Evolutionary conservation across 2,329 filamentous ascomycete genomes (phyloP), one percentile per base, ranked within the genome.

Genomic region (Plectosphaerella cucumerina): DNA sequence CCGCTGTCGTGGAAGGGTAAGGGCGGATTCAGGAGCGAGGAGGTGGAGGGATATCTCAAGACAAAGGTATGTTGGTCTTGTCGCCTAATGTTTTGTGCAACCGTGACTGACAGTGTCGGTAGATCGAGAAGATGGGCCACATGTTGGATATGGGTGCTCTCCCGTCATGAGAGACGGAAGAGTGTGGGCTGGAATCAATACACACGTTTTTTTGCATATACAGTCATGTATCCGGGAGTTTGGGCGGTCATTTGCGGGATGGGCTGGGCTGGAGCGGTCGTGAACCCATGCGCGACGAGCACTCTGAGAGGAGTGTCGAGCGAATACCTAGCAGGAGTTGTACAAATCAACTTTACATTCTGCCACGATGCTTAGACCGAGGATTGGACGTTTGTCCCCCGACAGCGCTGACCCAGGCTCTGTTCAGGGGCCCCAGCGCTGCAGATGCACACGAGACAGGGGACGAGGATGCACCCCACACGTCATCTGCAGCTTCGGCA

Each of bases 41-140:
- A 99, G 71, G 89, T 97, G 44, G 90, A 96, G 61, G 91, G 89
- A 6, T 99, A 99, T 74, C 73, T 99, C 56, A 89, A 87, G 67
- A 97, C 94, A 3, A 99, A 99, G 85, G 90, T 93, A 64, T 65
- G 82, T 70, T 33, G 20, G 33, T 15, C 14, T 39, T 33, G 43
- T 12, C 39, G 9, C 12, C 12, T n/a, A 9, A 18, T 35, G 9
- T 48, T 51, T 21, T 26, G 9, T 8, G 26, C 26, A 11, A 31
- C 26, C 33, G 47, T 17, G 34, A 46, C 52, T 55, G 45, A 52
- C 18, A n/a, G 34, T 5, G 10, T 12, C 5, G 18, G 8, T 53
- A 91, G 87, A 92, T 94, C 57, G 86, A 90, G 58, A 91, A 91
- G 67, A 93, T 94, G 89, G 89, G 89, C 10, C 89, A 94, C 62